Evolutionary conservation across 495 filamentous ascomycete species (phyloP).

Genomic region (Daldinia concentrica): DNA sequence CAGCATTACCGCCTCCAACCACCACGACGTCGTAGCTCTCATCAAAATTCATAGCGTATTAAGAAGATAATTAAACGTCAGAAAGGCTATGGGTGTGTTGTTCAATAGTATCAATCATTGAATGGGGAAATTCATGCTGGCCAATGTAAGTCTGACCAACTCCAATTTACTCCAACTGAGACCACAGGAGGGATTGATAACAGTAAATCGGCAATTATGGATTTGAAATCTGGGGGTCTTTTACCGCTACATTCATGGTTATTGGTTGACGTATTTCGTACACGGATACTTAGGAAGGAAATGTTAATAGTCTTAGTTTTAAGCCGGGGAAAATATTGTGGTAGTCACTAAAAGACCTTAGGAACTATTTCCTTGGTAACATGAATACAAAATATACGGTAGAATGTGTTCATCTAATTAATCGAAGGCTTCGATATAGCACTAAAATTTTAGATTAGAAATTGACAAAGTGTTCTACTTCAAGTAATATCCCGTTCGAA

Average conservation of each 20-base stretch:
- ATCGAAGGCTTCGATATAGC: no score
- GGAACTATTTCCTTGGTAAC: background rate
- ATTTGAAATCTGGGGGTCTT: background rate
- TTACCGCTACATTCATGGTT: background rate
- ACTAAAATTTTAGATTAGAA: no score
- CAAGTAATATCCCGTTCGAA: no score
- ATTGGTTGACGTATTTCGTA: background rate
- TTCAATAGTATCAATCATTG: background rate
- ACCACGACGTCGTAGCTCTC: constrained; percentile 60
- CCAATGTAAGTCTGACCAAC: background rate
- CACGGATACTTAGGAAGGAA: background rate
- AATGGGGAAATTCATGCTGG: background rate
- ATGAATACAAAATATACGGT: background rate
- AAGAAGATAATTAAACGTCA: background rate
- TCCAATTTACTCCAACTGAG: constrained; percentile 17
- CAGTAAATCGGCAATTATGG: background rate
- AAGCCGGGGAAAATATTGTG: background rate
- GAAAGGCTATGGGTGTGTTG: background rate
- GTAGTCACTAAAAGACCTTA: background rate
- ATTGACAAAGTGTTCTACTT: no score
- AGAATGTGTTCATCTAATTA: no score
- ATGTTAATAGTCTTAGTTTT: background rate
- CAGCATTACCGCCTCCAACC: constrained; percentile 67
- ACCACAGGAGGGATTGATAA: background rate
- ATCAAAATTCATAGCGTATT: constrained; percentile 29